Base-by-base conservation (phyloP, 192 early-diverging fungal species). In the Backusella tuberculispora region DNA sequence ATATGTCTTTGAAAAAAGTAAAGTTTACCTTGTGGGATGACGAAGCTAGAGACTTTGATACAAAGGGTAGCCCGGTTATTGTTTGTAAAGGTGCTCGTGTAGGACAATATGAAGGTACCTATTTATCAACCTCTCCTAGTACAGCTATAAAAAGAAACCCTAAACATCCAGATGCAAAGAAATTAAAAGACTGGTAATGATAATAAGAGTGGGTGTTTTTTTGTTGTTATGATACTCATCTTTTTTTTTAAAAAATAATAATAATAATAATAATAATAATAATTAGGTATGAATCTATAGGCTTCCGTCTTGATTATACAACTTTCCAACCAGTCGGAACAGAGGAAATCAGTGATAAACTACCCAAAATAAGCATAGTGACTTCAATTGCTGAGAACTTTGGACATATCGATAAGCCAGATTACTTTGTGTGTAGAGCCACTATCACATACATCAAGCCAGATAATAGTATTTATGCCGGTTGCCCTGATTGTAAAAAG, bases 401-500 rank as follows among this genome's bases (percentile, higher is more conserved):
- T 5, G 45, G 47, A 15, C 0, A 3, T 3, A 4, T 6, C 17
- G 5, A 47, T 21, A 56, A 92, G 83, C 75, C 88, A 47, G 90
- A 96, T 60, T 97, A 85, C 82, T 95, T 98, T 76, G 85, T 78
- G 44, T 71, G 88, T 34, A 89, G 88, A 66, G 95, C 80, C 3
- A 91, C 90, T 1, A 85, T 98, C 72, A 85, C 85, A 24, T 96
- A 86, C 80, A 90, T 98, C 80, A 90, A 88, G 50, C 79, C 82
- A 43, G 89, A 91, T 13, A 90, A 87, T 77, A 79, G 90, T 64
- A 84, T 80, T 46, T 99, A 99, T 73, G 92, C 98, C 13, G 94
- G 92, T 6, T 99, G 98, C 78, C 92, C 91, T 8, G 82, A 78
- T 4, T 99, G 98, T 85, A 93, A 89, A 81, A 99, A 98, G 80